Conservation (phyloP, 1,139 yeast genomes). For the Pneumocystis oryctolagi region DNA sequence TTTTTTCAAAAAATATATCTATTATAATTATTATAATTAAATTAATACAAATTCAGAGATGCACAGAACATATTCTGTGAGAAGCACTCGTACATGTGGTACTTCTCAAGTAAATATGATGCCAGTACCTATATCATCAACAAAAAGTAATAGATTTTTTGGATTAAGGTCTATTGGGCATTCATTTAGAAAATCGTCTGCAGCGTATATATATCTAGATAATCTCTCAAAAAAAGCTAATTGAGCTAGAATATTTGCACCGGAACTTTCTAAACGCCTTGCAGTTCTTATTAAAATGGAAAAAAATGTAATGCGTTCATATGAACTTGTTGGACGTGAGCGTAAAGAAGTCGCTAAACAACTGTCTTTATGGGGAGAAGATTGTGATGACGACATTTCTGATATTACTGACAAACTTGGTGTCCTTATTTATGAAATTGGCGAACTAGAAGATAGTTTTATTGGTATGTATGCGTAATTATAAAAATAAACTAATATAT, state of each 20-base stretch:
- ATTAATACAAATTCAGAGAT: conserved; percentile 28
- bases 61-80: conserved; percentile 97
- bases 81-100: conserved; percentile 91
- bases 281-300: conserved; percentile 87
- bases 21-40: not conserved
- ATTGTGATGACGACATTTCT: conserved; percentile 89
- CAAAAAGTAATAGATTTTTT: conserved; percentile 65
- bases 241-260: not conserved
- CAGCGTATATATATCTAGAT: conserved; percentile 29
- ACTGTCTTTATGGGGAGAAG: conserved; percentile 95
- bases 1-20: not conserved
- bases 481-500: not conserved
- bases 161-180: conserved; percentile 74
- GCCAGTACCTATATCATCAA: conserved; percentile 85
- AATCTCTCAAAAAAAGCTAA: not conserved
- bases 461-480: conserved; percentile 25
- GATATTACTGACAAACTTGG: conserved; percentile 97
- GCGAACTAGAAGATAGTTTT: conserved; percentile 95
- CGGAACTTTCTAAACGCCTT: conserved; percentile 75
- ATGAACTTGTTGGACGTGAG: conserved; percentile 87
- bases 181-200: conserved; percentile 69
- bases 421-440: conserved; percentile 86
- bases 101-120: conserved; percentile 89
- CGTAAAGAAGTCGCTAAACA: conserved; percentile 95
- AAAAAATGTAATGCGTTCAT: conserved; percentile 86